Base-by-base conservation (phyloP, 1,139 yeast species). In the Diutina siamensis region DNA sequence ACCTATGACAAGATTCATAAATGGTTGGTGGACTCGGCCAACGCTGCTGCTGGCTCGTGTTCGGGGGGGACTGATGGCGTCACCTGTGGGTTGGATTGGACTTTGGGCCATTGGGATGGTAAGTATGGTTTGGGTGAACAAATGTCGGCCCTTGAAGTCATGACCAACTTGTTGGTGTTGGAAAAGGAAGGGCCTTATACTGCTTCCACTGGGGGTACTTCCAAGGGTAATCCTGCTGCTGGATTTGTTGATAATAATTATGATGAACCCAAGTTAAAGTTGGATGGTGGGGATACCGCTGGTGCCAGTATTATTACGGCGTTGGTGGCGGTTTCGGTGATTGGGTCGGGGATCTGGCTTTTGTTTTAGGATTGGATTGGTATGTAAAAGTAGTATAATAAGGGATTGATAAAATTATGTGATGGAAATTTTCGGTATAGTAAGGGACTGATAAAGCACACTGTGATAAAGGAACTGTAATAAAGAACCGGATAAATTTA, bases 291-390 rank as follows among this genome's bases (percentile, higher is more conserved):
- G 45, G 96, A 87, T 58, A 74, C 65, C 50, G 96, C 94, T 1
- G 97, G 96, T 48, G 97, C 97, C 1, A 86, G 92, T 44, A 76
- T 88, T 45, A 78, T 88, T 49, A 89, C 97, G 2, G 86, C 83
- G 7, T 60, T 87, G 33, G 70, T 87, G 46, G 82, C 87, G 46
- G 71, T 78, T 3, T 71, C 83, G 2, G 65, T 86, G 45, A 64
- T 84, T 35, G 85, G 78, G 4, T 66, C 83, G 38, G 80, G 82
- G 35, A 71, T 78, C 34, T 89, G 97, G 97, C 70, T 87, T 13
- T 31, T 31, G 34, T 31, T 31, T 31, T 31, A 31, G 34, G 5
- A 31, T 31, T 31, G 15, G 5, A 4, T 31, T 12, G 5, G 28
- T n/a, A n/a, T n/a, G 28, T 7, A 25, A 25, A 25, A 10, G 28